Evolutionary conservation across 139 green algal species (phyloP), one percentile per base, ranked within the genome.

Genomic region (Tetratostichococcus sp.): DNA sequence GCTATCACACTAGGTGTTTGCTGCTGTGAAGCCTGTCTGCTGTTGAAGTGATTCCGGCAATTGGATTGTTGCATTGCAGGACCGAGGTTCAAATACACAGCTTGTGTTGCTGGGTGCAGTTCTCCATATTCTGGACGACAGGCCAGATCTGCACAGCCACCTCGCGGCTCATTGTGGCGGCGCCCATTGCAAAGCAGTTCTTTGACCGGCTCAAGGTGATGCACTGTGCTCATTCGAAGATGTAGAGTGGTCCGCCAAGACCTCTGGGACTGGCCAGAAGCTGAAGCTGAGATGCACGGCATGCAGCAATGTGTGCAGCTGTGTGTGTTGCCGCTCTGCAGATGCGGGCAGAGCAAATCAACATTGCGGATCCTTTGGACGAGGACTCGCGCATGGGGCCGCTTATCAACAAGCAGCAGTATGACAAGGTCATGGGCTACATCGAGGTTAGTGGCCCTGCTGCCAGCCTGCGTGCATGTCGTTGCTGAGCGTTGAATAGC

Each of bases 91-190:
- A 25, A 17, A 26, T 23, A 26, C 19, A 25, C 14, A n/a, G 50
- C 50, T 28, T 4, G 11, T 62, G 50, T n/a, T 16, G 4, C 35
- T 71, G 67, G 28, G 28, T 5, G 35, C 72, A 77, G 74, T 89
- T 89, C 59, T 83, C 83, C 16, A 66, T 31, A 31, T 86, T 88
- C 70, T 89, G 85, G 85, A 89, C 85, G 79, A 87, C 84, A 28
- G 85, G 84, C 26, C 84, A 89, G 74, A 88, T 89, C 70, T 89
- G 84, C 83, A 79, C 39, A 59, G 76, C 84, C 35, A 97, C 93
- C 25, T 93, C 84, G 6, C 88, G 93, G 39, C 82, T 97, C 59
- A 85, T 97, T 33, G 74, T 97, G 43, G 92, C 96, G 30, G 65
- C 85, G 33, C n/a, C 75, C 75, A 88, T 95, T 33, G 89, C 88